Percentiles rank a stretch among this genome's conserved stretches.
Conservation (phyloP, 148 eudicot species). For the Nepenthes gracilis region DNA sequence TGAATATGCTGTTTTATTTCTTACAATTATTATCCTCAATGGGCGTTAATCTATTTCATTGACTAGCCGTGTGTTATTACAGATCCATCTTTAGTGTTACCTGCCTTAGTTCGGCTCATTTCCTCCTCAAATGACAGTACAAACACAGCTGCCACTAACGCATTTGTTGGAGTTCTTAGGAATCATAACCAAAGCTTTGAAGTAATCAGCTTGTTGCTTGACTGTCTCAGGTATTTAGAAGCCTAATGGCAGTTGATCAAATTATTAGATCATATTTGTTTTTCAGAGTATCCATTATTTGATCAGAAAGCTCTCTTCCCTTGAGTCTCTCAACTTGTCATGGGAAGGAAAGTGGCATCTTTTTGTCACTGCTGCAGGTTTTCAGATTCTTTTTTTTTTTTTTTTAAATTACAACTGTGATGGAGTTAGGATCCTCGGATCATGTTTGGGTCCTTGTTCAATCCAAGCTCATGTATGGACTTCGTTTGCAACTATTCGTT, state of each 20-base stretch:
- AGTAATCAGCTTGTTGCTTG: slow-evolving; percentile 46
- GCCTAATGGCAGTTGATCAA: background rate
- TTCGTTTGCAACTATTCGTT: no score
- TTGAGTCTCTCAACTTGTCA: no score
- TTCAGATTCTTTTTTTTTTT: no score
- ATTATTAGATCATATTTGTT: background rate
- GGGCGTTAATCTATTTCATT: background rate
- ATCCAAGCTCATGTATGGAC: no score
- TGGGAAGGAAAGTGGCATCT: no score
- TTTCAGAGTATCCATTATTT: background rate
- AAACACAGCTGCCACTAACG: slow-evolving; percentile 25
- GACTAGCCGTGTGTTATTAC: slow-evolving; percentile 13
- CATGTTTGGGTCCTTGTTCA: no score
- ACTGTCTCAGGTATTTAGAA: slow-evolving; percentile 48
- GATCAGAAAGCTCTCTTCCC: no score
- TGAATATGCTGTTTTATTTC: background rate
- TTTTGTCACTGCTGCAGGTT: no score
- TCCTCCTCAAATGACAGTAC: slow-evolving; percentile 23
- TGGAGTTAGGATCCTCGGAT: no score
- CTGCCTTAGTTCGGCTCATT: slow-evolving; percentile 33
- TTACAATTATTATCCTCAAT: background rate
- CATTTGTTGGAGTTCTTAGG: slow-evolving; percentile 37
- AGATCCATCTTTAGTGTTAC: slow-evolving; percentile 53
- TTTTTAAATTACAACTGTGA: no score
- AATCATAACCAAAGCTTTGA: slow-evolving; percentile 34